Conservation (phyloP, 768 basidiomycete species). For the Naematelia encephala region DNA sequence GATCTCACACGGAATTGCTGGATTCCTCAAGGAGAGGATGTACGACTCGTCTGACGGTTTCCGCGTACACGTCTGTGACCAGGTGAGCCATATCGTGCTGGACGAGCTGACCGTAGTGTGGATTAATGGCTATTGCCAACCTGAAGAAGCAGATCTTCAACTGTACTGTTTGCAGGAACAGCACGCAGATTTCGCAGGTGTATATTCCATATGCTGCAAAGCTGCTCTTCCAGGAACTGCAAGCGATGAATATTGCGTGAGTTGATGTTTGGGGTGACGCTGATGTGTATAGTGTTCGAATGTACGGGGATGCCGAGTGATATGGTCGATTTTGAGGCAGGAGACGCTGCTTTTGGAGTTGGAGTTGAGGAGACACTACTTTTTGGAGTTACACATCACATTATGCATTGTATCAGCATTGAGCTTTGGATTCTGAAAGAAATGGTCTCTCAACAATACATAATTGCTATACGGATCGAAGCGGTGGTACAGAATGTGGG, state of each 20-base stretch:
- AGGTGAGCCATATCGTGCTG: constrained; percentile 8
- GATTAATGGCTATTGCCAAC: constrained; percentile 94
- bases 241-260: constrained; percentile 46
- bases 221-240: constrained; percentile 76
- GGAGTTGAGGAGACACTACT: neutral
- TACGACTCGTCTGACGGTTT: constrained; percentile 51
- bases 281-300: constrained; percentile 23
- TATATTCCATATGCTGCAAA: constrained; percentile 81
- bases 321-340: too few relatives aligned
- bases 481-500: too few relatives aligned
- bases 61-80: constrained; percentile 41
- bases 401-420: neutral
- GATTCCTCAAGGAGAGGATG: constrained; percentile 93
- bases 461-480: too few relatives aligned
- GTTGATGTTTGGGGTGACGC: too few relatives aligned
- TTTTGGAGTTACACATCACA: neutral
- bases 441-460: too few relatives aligned
- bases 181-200: constrained; percentile 81
- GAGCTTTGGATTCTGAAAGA: too few relatives aligned
- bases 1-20: constrained; percentile 99
- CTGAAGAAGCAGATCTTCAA: constrained; percentile 99
- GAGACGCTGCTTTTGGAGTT: neutral
- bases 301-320: constrained; percentile 42
- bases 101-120: constrained; percentile 56
- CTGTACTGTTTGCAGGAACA: constrained; percentile 96